Conservation (phyloP, 495 filamentous ascomycete species). For the Parachaetomium inaequale region DNA sequence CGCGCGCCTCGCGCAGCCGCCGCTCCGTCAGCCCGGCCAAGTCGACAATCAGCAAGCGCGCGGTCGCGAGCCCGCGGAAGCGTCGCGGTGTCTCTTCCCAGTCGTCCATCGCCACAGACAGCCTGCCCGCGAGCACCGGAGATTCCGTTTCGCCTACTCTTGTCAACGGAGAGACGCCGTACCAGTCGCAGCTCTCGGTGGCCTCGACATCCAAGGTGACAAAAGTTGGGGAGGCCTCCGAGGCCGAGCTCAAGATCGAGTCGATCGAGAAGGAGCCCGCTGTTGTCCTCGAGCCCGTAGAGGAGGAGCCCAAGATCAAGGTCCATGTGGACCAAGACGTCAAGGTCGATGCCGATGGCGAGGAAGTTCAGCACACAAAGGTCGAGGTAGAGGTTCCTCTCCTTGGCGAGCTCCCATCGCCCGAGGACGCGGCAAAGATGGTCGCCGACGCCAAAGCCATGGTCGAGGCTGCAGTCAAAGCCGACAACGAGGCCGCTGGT, state of each 20-base stretch:
- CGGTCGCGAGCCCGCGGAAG: slow-evolving; percentile 63
- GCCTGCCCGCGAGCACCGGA: slow-evolving; percentile 33
- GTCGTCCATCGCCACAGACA: slow-evolving; percentile 26
- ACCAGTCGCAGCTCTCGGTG: slow-evolving; percentile 27
- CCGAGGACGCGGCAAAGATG: slow-evolving; percentile 74
- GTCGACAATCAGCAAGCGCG: slow-evolving; percentile 46
- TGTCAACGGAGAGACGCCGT: slow-evolving; percentile 36
- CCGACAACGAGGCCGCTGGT: slow-evolving; percentile 39
- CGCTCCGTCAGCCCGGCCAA: slow-evolving; percentile 55
- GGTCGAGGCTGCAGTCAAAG: slow-evolving; percentile 74
- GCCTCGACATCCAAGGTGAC: slow-evolving; percentile 32
- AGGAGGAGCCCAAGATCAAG: slow-evolving; percentile 59
- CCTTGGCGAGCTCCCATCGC: slow-evolving; percentile 63
- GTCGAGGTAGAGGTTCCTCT: slow-evolving; percentile 67
- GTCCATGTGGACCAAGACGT: slow-evolving; percentile 67
- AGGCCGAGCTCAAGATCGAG: slow-evolving; percentile 39
- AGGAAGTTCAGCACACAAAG: slow-evolving; percentile 68
- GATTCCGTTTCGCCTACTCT: slow-evolving; percentile 34
- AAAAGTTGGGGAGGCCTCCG: slow-evolving; percentile 31
- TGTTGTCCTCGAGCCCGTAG: slow-evolving; percentile 44
- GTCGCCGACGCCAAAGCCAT: slow-evolving; percentile 82
- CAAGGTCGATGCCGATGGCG: slow-evolving; percentile 58
- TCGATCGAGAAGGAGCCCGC: slow-evolving; percentile 41
- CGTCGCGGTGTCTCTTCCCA: slow-evolving; percentile 54
- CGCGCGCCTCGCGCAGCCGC: slow-evolving; percentile 44